Evolutionary conservation across 2,329 filamentous ascomycete species (phyloP).

Genomic region (Colletotrichum gigasporum): DNA sequence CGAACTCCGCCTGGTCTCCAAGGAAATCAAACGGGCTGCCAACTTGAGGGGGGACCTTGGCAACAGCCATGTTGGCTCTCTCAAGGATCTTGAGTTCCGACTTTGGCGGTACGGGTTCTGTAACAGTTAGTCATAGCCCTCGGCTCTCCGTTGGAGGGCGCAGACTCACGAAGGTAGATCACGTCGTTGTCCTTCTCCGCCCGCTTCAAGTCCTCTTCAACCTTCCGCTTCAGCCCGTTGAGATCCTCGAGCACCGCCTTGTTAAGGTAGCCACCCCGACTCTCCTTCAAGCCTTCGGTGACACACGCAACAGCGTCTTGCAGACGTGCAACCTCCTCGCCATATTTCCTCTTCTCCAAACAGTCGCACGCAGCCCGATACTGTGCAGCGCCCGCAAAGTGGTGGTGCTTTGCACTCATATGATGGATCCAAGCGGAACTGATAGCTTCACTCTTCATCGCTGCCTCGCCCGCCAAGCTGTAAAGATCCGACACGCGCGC

Average conservation of each 20-base stretch:
- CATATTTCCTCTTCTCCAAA: conserved; percentile 92
- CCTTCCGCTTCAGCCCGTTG: conserved; percentile 81
- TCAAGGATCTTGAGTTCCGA: conserved; percentile 87
- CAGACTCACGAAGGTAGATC: conserved; percentile 80
- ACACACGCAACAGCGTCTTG: conserved; percentile 85
- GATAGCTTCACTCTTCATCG: conserved; percentile 87
- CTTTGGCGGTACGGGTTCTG: conserved; percentile 83
- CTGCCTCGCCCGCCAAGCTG: conserved; percentile 82
- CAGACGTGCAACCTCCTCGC: conserved; percentile 91
- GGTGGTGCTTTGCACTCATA: conserved; percentile 95
- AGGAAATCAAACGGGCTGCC: conserved; percentile 82
- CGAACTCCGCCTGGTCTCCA: conserved; percentile 82
- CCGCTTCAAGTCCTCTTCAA: conserved; percentile 87
- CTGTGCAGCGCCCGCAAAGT: conserved; percentile 95
- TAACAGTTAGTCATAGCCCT: conserved; percentile 41
- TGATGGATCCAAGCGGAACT: conserved; percentile 98
- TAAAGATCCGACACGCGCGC: conserved; percentile 92
- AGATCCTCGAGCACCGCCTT: conserved; percentile 85
- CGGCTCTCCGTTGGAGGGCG: fast-evolving
- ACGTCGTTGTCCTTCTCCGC: conserved; percentile 97
- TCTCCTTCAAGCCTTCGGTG: conserved; percentile 86
- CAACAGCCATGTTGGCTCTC: conserved; percentile 86
- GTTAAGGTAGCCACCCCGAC: conserved; percentile 76
- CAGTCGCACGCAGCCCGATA: conserved; percentile 91
- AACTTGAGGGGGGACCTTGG: conserved; percentile 83